These are phyloP conservation scores for Colletotrichum sojae DNA, from an alignment of 2,329 filamentous ascomycete species.

Conservation along the genomic window DNA sequence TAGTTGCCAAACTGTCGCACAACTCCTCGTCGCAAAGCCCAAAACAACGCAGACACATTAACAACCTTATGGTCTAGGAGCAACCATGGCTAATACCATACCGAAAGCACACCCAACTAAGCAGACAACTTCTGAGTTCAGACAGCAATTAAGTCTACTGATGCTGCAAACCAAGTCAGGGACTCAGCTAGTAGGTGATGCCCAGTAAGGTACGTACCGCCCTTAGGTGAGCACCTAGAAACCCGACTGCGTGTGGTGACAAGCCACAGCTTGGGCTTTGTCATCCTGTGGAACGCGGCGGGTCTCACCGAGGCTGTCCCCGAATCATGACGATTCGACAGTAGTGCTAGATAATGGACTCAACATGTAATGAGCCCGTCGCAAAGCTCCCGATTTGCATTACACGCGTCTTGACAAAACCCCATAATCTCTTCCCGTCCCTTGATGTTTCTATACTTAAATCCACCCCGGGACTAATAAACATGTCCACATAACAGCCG, in stretches of 20 bases:
- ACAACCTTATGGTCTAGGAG: no score
- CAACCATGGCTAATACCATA: no score
- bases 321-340: slow-evolving; percentile 38
- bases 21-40: no score
- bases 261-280: not conserved
- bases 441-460: slow-evolving; percentile 30
- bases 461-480: slow-evolving; percentile 3
- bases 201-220: not conserved
- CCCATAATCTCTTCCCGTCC: slow-evolving; percentile 20
- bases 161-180: no score
- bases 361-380: slow-evolving; percentile 30
- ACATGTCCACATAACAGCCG: slow-evolving; percentile 14
- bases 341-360: slow-evolving; percentile 6
- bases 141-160: no score
- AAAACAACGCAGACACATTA: no score
- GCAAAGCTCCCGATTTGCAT: slow-evolving; percentile 27
- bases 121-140: no score
- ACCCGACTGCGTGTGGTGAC: not conserved
- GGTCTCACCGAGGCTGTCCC: slow-evolving; percentile 16
- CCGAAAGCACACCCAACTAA: no score
- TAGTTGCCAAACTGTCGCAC: no score
- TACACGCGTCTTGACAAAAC: slow-evolving; percentile 24
- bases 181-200: no score
- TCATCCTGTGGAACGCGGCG: not conserved
- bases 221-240: not conserved